Evolutionary conservation across 2,329 filamentous ascomycete species (phyloP).

Genomic region (Cladosporium sp.): DNA sequence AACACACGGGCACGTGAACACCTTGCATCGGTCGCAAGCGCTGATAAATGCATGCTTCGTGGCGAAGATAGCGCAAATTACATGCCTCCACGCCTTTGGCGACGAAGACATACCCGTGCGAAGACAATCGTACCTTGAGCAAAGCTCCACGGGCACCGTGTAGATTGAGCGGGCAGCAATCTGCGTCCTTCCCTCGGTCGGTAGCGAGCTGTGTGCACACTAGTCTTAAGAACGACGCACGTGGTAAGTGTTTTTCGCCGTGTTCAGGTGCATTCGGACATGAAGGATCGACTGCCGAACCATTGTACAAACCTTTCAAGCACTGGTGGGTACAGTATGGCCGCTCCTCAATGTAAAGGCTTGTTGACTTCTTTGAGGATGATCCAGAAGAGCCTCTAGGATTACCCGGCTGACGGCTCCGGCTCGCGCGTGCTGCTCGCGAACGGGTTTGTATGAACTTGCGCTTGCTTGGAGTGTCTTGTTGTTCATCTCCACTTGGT

Average conservation of each 20-base stretch:
- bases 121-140: background rate
- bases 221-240: background rate
- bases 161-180: background rate
- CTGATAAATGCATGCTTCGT: background rate
- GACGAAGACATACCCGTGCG: background rate
- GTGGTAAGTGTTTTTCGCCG: background rate
- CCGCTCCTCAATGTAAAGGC: background rate
- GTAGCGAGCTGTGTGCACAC: background rate
- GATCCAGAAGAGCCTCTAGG: background rate
- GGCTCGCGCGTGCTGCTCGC: background rate
- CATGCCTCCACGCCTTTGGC: background rate
- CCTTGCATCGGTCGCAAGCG: background rate
- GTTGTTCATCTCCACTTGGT: background rate
- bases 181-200: background rate
- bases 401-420: background rate
- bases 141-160: background rate
- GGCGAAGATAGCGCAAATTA: background rate
- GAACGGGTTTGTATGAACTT: background rate
- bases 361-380: background rate
- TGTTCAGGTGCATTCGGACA: background rate
- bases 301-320: background rate
- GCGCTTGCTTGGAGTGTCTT: background rate
- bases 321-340: background rate
- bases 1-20: background rate
- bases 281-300: background rate